A percentile compares a stretch with the other conserved stretches of the same genome.
Conservation (phyloP, 2,329 filamentous ascomycete genomes). For the Xylariaceae sp. region DNA sequence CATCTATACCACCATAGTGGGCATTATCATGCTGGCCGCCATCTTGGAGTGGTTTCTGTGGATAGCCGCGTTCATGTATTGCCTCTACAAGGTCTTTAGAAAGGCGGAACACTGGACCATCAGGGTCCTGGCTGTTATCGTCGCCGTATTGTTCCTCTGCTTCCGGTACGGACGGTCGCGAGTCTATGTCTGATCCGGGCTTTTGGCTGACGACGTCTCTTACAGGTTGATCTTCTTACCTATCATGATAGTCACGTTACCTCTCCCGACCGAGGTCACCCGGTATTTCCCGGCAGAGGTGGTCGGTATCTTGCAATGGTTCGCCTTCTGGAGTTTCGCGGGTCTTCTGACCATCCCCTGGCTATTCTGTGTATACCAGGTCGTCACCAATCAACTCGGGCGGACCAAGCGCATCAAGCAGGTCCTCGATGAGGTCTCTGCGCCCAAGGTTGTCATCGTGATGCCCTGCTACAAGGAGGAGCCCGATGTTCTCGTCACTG, state of each 20-base stretch:
- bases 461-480: conserved; percentile 97
- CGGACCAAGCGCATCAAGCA: conserved; percentile 76
- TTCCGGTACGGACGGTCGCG: conserved; percentile 54
- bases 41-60: conserved; percentile 91
- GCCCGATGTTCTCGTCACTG: conserved; percentile 74
- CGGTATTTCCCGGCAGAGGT: conserved; percentile 64
- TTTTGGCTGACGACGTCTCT: conserved; percentile 16
- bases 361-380: conserved; percentile 87
- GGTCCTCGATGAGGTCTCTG: conserved; percentile 74
- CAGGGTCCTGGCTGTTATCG: conserved; percentile 66
- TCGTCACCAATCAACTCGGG: conserved; percentile 82
- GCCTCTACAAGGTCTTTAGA: conserved; percentile 76
- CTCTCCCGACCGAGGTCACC: conserved; percentile 67
- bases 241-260: conserved; percentile 89
- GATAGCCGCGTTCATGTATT: conserved; percentile 91
- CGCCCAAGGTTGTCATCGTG: conserved; percentile 90
- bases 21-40: conserved; percentile 75
- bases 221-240: conserved; percentile 76
- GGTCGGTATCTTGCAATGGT: conserved; percentile 78
- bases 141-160: conserved; percentile 67
- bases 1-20: conserved; percentile 76
- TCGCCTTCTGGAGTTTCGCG: conserved; percentile 91
- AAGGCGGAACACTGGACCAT: conserved; percentile 90
- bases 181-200: background rate
- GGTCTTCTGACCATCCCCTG: conserved; percentile 80